Base-by-base conservation (phyloP, 73 alveolate species). In the Stentor coeruleus region DNA sequence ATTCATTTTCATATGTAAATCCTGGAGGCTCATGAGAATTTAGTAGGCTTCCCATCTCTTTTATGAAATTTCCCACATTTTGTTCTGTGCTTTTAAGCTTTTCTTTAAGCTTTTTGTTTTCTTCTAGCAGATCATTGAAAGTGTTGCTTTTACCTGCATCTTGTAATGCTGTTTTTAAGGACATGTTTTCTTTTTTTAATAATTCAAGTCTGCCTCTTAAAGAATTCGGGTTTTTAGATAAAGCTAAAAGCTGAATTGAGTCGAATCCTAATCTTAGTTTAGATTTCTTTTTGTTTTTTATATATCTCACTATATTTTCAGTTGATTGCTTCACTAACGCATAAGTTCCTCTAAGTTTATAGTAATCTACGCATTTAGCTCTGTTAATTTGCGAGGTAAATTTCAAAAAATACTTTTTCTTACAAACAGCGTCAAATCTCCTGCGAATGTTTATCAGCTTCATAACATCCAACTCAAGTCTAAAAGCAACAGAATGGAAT, bases 1-100 rank as follows among this genome's bases (percentile, higher is more conserved):
- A 66, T 20, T 66, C 79, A 1, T 20, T 31, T 1, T 66, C 79
- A 0, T 20, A 40, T 1, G 37, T 33, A 66, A 66, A 66, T 31
- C 79, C 79, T 26, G 79, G 79, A 20, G 79, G 79, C 3, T 83
- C 90, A 86, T 86, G 92, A 40, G 66, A 39, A 66, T 86, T 87
- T 28, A 86, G 86, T 84, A 86, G 31, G n/a, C 85, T 80, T 0
- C 89, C 81, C 92, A 86, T 86, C 37, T 86, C 92, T 49, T 89
- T 81, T 3, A 86, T 86, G 39, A 86, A 86, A 26, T 79, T 37
- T 73, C 74, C 76, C 82, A 86, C 89, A 72, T 74, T 86, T 42
- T 60, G 41, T 58, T 86, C 92, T 3, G 92, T 86, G 58, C 59
- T 35, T 41, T 83, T 86, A 35, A 86, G 81, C 49, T 86, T 86